Base-by-base conservation (phyloP, 768 basidiomycete genomes). In the Hypsizygus marmoreus region DNA sequence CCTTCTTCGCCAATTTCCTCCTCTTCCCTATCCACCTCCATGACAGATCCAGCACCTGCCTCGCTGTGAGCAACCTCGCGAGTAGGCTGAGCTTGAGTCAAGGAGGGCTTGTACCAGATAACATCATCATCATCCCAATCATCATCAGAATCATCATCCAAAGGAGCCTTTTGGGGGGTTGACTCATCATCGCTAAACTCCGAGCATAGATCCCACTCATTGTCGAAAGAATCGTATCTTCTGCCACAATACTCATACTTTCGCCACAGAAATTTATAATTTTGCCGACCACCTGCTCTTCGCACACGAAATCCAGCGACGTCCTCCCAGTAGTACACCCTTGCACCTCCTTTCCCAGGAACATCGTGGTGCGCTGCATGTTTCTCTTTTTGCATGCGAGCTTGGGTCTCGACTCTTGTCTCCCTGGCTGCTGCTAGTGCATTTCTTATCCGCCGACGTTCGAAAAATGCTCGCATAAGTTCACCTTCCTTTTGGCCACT, bases 151-250 rank as follows among this genome's bases (percentile, higher is more conserved):
- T 52, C 36, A 32, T 55, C 53, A 38, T 40, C 38, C 4, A 11
- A 4, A 19, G 35, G 35, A 19, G 33, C 24, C n/a, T 36, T 44
- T 32, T 32, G 25, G 14, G 54, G 47, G 32, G n/a, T 6, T 17
- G 6, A 7, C 19, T 13, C 7, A 34, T n/a, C 32, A 32, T 34
- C 34, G 13, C 42, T 41, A 29, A 52, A 47, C 23, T 41, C 46
- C 11, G 17, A 20, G 32, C 58, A 57, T 5, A 60, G 40, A 44
- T 59, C 57, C 55, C 57, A 59, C 39, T 59, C 53, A 40, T 59
- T 44, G 25, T 34, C 23, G 34, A 54, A 49, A 16, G 55, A 45
- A 42, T 59, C 39, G 31, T 50, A 59, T 29, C 49, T 16, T 14
- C 40, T 33, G 41, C 57, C 55, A n/a, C 13, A 40, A 9, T 14